phyloP scores from a whole-genome alignment of 192 early-diverging fungal genomes.

The Mortierella alpina region DNA sequence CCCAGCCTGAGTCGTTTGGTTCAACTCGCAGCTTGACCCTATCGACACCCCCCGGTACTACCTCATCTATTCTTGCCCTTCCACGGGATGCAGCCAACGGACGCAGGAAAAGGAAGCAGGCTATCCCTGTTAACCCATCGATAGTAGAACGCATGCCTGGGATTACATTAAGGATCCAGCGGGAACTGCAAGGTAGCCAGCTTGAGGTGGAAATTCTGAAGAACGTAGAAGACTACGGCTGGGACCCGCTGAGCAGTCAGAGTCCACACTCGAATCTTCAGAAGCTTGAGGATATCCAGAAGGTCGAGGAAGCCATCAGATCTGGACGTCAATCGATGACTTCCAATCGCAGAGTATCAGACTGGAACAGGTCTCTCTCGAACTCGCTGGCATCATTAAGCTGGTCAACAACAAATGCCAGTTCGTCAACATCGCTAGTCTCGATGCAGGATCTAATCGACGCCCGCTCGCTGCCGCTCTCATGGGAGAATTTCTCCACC shows the following conservation, averaged over 20 bases:
- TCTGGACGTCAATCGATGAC: constrained; percentile 15
- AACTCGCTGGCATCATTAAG: constrained; percentile 8
- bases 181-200: constrained; percentile 29
- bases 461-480: constrained; percentile 25
- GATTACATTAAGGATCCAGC: constrained; percentile 45
- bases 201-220: constrained; percentile 52
- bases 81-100: constrained; percentile 5
- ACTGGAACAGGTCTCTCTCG: not conserved
- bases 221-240: constrained; percentile 33
- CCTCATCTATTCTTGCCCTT: not conserved
- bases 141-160: constrained; percentile 49
- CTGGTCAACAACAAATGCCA: constrained; percentile 13
- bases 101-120: constrained; percentile 49
- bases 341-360: not conserved
- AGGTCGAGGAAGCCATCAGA: constrained; percentile 41
- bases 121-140: constrained; percentile 42
- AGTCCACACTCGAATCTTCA: constrained; percentile 20
- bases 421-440: constrained; percentile 8
- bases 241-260: not conserved
- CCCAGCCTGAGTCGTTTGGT: not conserved
- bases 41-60: not conserved
- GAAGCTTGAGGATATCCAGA: constrained; percentile 33
- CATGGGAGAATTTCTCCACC: constrained; percentile 48
- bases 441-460: constrained; percentile 16
- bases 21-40: constrained; percentile 5